These are phyloP conservation scores for Marsdenia floribunda DNA, from an alignment of 257 asterid genomes.

Conservation along the genomic window DNA sequence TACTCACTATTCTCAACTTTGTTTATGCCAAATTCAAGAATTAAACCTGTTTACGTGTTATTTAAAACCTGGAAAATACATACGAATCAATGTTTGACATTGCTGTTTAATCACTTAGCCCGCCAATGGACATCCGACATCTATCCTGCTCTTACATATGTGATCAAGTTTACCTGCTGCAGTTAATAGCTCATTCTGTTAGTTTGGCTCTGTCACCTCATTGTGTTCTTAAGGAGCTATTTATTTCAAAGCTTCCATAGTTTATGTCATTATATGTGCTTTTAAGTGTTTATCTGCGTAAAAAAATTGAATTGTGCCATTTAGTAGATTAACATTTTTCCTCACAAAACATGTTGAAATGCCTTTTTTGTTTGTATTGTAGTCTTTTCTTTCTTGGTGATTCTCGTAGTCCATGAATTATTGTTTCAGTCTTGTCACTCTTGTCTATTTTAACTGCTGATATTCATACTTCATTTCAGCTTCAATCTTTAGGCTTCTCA, in stretches of 20 bases:
- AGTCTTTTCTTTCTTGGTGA: not conserved
- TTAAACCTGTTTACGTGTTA: not conserved
- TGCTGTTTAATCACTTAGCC: not conserved
- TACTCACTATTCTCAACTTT: not conserved
- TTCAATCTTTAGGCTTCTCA: conserved; percentile 86
- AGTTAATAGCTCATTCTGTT: not conserved
- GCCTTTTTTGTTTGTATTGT: not conserved
- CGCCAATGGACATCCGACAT: not conserved
- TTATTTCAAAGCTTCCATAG: not conserved
- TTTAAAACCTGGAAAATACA: not conserved
- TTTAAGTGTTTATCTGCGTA: not conserved
- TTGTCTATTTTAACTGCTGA: conserved; percentile 21
- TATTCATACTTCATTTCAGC: conserved; percentile 45
- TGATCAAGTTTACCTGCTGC: not conserved
- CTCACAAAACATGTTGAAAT: not conserved
- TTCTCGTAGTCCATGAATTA: not conserved
- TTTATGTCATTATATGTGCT: not conserved
- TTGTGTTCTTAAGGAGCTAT: not conserved
- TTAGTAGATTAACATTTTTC: not conserved
- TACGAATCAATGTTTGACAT: not conserved
- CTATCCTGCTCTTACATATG: not conserved
- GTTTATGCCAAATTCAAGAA: not conserved
- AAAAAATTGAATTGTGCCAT: not conserved
- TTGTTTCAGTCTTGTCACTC: not conserved
- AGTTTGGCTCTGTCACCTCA: not conserved